Base-by-base conservation (phyloP, 345 rosid genomes). In the Microthlaspi erraticum region DNA sequence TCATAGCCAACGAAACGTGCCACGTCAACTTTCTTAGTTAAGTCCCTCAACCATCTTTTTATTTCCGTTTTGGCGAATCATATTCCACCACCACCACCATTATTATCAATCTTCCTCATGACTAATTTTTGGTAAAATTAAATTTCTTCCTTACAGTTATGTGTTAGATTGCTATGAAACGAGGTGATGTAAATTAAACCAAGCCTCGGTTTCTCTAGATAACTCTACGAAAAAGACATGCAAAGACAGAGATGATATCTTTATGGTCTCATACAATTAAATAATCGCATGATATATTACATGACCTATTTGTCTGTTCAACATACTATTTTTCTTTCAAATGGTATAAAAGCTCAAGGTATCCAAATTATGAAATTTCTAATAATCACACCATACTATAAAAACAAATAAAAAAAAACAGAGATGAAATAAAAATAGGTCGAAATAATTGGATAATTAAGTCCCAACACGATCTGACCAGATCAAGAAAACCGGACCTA, bases 61-160 rank as follows among this genome's bases (percentile, higher is more conserved):
- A 83, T 80, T 83, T 91, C 68, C 80, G 79, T 77, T 77, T 45
- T 84, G 78, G 81, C 83, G 86, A 85, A 92, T 89, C 86, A 81
- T 77, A 85, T 89, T 82, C 88, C 79, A 56, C 60, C 71, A 70
- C 65, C 82, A 73, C 77, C 83, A 89, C 80, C 66, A 82, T 78
- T 78, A 79, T 79, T 79, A 67, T 79, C 73, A 70, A 80, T 79
- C 80, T 80, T 69, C 17, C 7, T 61, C 10, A n/a, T n/a, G 10
- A 31, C 8, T 53, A 13, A 6, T 12, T 51, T 51, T 1, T 10
- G n/a, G n/a, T 26, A 52, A 52, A 13, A 12, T 2, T 8, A 10
- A 11, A 5, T 2, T 6, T 11, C 38, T 3, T 31, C 16, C 32
- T 14, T 45, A 63, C 4, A 45, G 29, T 26, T 26, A 63, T 13